Evolutionary conservation across 176 grass and related monocot species (phyloP).

Genomic region (Typha latifolia): DNA sequence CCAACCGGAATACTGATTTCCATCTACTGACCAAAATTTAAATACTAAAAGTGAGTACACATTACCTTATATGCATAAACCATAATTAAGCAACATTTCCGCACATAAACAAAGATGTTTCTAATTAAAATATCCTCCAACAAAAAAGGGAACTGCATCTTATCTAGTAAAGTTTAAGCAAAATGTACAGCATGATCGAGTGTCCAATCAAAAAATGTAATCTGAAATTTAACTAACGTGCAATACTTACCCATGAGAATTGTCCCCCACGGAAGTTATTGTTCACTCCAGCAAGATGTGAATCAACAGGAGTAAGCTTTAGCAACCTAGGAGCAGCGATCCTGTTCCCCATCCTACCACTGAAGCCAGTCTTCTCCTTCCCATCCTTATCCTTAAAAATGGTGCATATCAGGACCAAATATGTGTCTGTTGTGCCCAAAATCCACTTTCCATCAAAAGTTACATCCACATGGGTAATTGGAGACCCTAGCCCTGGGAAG

Average conservation of each 20-base stretch:
- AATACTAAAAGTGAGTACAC: too few relatives aligned
- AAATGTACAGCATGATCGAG: not conserved
- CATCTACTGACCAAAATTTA: too few relatives aligned
- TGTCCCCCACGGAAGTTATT: slow-evolving; percentile 68
- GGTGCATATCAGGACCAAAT: slow-evolving; percentile 71
- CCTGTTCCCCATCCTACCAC: slow-evolving; percentile 69
- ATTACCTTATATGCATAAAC: too few relatives aligned
- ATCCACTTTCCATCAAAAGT: slow-evolving; percentile 90
- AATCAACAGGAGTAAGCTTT: slow-evolving; percentile 75
- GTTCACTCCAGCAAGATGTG: slow-evolving; percentile 52
- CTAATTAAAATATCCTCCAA: too few relatives aligned
- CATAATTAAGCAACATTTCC: too few relatives aligned
- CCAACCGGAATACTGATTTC: too few relatives aligned
- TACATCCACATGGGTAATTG: slow-evolving; percentile 88
- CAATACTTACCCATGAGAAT: slow-evolving; percentile 72
- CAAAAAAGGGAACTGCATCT: too few relatives aligned
- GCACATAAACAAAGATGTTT: too few relatives aligned
- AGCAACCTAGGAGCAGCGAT: slow-evolving; percentile 87
- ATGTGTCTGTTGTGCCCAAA: slow-evolving; percentile 66
- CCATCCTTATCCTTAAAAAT: slow-evolving; percentile 90
- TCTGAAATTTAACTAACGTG: slow-evolving; percentile 1
- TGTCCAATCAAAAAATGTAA: not conserved
- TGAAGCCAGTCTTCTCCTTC: slow-evolving; percentile 75
- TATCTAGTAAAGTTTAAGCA: too few relatives aligned
- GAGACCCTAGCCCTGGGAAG: slow-evolving; percentile 86